Evolutionary conservation across 306 rosid species (phyloP).

Genomic region (Casuarina glauca): DNA sequence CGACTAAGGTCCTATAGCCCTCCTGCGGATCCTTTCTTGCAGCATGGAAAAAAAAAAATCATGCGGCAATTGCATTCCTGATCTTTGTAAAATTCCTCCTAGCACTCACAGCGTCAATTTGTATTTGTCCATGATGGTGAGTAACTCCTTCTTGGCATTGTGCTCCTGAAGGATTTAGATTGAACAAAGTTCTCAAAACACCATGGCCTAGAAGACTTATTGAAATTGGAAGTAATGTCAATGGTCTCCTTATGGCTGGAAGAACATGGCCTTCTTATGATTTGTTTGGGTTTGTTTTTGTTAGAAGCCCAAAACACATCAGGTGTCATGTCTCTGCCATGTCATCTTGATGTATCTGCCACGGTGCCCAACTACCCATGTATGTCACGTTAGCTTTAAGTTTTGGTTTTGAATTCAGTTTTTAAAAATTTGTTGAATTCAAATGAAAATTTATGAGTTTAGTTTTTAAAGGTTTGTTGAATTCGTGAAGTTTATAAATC

Average conservation of each 20-base stretch:
- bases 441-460: too few relatives aligned
- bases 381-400: too few relatives aligned
- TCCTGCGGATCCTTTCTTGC: slow-evolving; percentile 90
- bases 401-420: too few relatives aligned
- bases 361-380: too few relatives aligned
- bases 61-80: slow-evolving; percentile 83
- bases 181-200: slow-evolving; percentile 45
- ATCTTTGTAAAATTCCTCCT: slow-evolving; percentile 77
- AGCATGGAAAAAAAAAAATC: slow-evolving; percentile 81
- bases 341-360: too few relatives aligned
- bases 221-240: slow-evolving; percentile 72
- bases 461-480: too few relatives aligned
- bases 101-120: slow-evolving; percentile 75
- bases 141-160: slow-evolving; percentile 84
- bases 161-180: slow-evolving; percentile 49
- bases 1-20: slow-evolving; percentile 85
- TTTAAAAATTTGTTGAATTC: too few relatives aligned
- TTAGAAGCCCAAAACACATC: too few relatives aligned
- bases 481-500: too few relatives aligned
- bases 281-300: slow-evolving; percentile 72
- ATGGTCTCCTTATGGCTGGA: slow-evolving; percentile 93
- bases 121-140: slow-evolving; percentile 83
- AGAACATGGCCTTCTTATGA: slow-evolving; percentile 85
- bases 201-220: slow-evolving; percentile 55
- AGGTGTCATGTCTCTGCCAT: too few relatives aligned